Conservation (phyloP, 441 rosid species). For the Populus trichocarpa region DNA sequence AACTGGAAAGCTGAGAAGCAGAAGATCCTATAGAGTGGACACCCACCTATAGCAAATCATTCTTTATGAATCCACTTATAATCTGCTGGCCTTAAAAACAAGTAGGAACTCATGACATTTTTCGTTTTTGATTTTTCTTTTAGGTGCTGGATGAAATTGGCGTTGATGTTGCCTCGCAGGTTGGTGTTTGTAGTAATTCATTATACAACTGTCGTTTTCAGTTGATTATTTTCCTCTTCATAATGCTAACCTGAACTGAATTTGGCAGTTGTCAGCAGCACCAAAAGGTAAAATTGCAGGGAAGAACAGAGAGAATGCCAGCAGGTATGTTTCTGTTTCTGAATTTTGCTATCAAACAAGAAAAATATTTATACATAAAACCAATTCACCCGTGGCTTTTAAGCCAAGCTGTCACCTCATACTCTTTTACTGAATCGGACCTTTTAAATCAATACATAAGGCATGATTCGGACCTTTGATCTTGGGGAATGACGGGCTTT, state of each 20-base stretch:
- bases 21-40: background rate
- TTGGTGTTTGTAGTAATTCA: conserved; percentile 24
- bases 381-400: background rate
- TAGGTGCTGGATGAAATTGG: conserved; percentile 98
- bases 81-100: background rate
- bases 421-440: background rate
- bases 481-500: background rate
- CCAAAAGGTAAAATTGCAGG: conserved; percentile 75
- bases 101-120: conserved; percentile 2
- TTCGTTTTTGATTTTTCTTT: conserved; percentile 6
- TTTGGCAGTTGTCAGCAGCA: conserved; percentile 68
- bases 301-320: conserved; percentile 52
- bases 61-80: background rate
- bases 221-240: conserved; percentile 4
- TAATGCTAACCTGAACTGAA: conserved; percentile 22
- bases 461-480: background rate
- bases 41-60: background rate
- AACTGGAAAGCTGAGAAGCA: background rate
- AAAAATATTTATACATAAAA: background rate
- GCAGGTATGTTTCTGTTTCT: conserved; percentile 47
- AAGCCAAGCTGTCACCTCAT: background rate
- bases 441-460: background rate
- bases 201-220: background rate
- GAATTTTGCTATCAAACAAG: background rate
- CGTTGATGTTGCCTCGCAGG: conserved; percentile 92